A percentile compares a stretch with the other conserved stretches of the same genome.
These are phyloP conservation scores for Reutealis trisperma DNA, from an alignment of 345 rosid genomes.

Conservation along the genomic window DNA sequence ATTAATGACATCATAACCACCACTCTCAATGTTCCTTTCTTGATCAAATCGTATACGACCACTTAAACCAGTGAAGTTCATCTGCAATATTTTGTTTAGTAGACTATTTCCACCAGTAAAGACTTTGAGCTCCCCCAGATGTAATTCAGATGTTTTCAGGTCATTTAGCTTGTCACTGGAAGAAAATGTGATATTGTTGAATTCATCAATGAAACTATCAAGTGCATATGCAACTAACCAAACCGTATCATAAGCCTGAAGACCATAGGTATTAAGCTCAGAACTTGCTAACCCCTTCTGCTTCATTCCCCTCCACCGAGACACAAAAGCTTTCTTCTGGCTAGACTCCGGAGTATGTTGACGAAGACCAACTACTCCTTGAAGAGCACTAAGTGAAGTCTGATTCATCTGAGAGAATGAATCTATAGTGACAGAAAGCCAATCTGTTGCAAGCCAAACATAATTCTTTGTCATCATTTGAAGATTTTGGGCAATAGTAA, in stretches of 20 bases:
- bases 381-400: slow-evolving; percentile 34
- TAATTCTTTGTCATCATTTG: slow-evolving; percentile 67
- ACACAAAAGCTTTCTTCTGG: slow-evolving; percentile 45
- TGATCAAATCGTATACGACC: slow-evolving; percentile 63
- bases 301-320: slow-evolving; percentile 53
- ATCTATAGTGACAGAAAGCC: slow-evolving; percentile 81
- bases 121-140: slow-evolving; percentile 52
- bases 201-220: slow-evolving; percentile 49
- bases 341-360: slow-evolving; percentile 62
- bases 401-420: slow-evolving; percentile 43
- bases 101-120: slow-evolving; percentile 60
- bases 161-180: slow-evolving; percentile 36
- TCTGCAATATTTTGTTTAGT: slow-evolving; percentile 47
- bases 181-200: slow-evolving; percentile 60
- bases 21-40: slow-evolving; percentile 45
- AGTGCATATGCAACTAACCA: slow-evolving; percentile 73
- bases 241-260: slow-evolving; percentile 84
- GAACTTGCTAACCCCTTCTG: slow-evolving; percentile 42
- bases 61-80: slow-evolving; percentile 69
- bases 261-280: slow-evolving; percentile 59
- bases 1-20: slow-evolving; percentile 79
- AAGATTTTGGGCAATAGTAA: slow-evolving; percentile 54
- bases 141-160: slow-evolving; percentile 30
- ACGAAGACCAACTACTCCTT: slow-evolving; percentile 75
- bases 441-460: slow-evolving; percentile 89